Conservation (phyloP, 2,329 filamentous ascomycete genomes). For the Geosmithia morbida region DNA sequence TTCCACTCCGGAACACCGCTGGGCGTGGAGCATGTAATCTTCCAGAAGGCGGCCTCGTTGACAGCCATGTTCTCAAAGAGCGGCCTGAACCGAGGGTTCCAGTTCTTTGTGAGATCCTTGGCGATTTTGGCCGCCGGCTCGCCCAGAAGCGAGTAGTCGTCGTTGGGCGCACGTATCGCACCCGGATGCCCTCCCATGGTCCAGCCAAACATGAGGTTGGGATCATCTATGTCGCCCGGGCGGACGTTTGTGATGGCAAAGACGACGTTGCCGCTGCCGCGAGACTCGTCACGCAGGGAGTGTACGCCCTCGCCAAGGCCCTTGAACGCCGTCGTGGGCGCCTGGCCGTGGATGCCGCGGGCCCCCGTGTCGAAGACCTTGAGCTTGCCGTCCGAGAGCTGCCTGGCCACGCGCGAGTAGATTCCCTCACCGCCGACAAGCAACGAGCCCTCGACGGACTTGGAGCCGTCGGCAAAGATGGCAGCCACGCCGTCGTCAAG, state of each 20-base stretch:
- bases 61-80: slow-evolving; percentile 44
- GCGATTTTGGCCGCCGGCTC: slow-evolving; percentile 41
- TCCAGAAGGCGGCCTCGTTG: slow-evolving; percentile 48
- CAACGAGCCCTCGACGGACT: slow-evolving; percentile 42
- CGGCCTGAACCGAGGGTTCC: slow-evolving; percentile 39
- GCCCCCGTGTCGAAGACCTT: slow-evolving; percentile 51
- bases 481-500: slow-evolving; percentile 37
- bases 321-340: slow-evolving; percentile 46
- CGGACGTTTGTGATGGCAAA: slow-evolving; percentile 52
- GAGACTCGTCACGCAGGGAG: slow-evolving; percentile 31
- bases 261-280: slow-evolving; percentile 25
- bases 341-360: slow-evolving; percentile 50
- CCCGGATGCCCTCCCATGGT: slow-evolving; percentile 45
- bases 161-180: slow-evolving; percentile 40
- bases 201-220: slow-evolving; percentile 44
- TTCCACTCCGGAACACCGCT: slow-evolving; percentile 44
- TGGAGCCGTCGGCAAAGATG: slow-evolving; percentile 44
- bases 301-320: slow-evolving; percentile 50
- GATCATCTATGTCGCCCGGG: slow-evolving; percentile 42
- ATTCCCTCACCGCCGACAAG: slow-evolving; percentile 49
- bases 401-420: slow-evolving; percentile 42
- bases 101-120: slow-evolving; percentile 34
- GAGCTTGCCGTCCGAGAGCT: slow-evolving; percentile 40
- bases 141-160: slow-evolving; percentile 44
- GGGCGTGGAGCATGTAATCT: slow-evolving; percentile 48